Evolutionary conservation across 306 rosid genomes (phyloP), one percentile per base, ranked within the genome.

Genomic region (Ammopiptanthus mongolicus): DNA sequence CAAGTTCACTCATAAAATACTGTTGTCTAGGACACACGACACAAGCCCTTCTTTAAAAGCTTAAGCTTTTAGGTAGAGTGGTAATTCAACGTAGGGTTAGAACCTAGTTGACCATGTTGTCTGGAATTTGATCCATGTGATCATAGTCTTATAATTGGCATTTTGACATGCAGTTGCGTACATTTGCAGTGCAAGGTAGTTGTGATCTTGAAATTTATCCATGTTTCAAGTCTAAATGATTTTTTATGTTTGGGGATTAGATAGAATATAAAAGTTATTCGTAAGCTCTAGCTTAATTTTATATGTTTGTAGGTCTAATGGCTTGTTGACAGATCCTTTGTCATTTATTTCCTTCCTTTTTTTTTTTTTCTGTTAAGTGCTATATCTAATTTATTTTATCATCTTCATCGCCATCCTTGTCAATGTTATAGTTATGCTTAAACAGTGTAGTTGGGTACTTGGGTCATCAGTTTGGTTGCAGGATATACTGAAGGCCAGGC

Each of bases 311-410:
- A 60, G 73, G 3, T 71, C 21, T 53, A 51, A 12, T 21, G 44
- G 58, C 36, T 79, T 69, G 34, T 55, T 55, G 46, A 5, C 39
- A 23, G 53, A 36, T 65, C 42, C 47, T 78, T 70, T 72, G n/a
- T 64, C 13, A 44, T 33, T 78, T 41, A 6, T 28, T 60, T 53
- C 28, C 50, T 80, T 25, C 5, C 12, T 13, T 65, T 57, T 56
- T 41, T 46, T 17, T 56, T 36, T 13, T 65, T 57, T 56, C 51
- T 46, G 17, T 56, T 36, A 8, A 65, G 28, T 48, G 63, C 52
- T 34, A 33, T 62, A 44, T 48, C n/a, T 51, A 74, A 55, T 8
- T 59, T 58, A 18, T 72, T 6, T 47, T 17, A 5, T 13, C 12
- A 73, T 59, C 50, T 73, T 79, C 41, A 19, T 44, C 39, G 55